A percentile compares a stretch with the other conserved stretches of the same genome.
Conservation (phyloP, 179 eudicot species). For the Spergularia azorica region DNA sequence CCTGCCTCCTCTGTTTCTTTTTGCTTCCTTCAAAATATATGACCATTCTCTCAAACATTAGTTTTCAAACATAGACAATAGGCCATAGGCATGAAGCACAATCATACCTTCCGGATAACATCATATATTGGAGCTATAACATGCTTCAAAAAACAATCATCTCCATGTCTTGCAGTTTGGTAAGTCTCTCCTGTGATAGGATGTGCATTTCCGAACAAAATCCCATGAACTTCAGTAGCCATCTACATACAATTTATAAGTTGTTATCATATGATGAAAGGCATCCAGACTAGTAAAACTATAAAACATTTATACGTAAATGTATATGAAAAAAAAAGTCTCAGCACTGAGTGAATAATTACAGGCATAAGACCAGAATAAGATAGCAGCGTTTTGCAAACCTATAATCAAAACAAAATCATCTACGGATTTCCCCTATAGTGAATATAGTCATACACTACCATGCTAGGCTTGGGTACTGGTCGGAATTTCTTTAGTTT, state of each 20-base stretch:
- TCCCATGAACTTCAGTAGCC: constrained; percentile 67
- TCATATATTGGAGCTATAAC: constrained; percentile 86
- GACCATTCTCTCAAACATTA: constrained; percentile 15
- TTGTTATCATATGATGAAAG: constrained; percentile 5
- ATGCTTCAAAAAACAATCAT: constrained; percentile 66
- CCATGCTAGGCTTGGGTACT: no score
- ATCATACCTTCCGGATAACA: constrained; percentile 69
- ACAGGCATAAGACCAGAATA: neutral
- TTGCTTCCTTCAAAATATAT: constrained; percentile 67
- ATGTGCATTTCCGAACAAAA: constrained; percentile 52
- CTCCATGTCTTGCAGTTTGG: constrained; percentile 48
- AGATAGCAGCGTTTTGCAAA: neutral
- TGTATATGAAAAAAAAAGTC: neutral
- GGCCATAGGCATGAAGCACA: constrained; percentile 11
- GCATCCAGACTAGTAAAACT: neutral
- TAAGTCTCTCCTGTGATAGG: constrained; percentile 56
- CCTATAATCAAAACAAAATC: neutral
- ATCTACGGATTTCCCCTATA: neutral
- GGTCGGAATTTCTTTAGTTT: no score
- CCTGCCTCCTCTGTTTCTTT: constrained; percentile 76
- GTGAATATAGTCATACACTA: neutral
- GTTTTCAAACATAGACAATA: constrained; percentile 14
- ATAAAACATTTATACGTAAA: neutral
- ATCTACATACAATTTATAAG: constrained; percentile 48
- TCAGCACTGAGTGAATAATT: neutral